phyloP scores from a whole-genome alignment of 1,284 basidiomycete genomes.

The Vanrija sp. region DNA sequence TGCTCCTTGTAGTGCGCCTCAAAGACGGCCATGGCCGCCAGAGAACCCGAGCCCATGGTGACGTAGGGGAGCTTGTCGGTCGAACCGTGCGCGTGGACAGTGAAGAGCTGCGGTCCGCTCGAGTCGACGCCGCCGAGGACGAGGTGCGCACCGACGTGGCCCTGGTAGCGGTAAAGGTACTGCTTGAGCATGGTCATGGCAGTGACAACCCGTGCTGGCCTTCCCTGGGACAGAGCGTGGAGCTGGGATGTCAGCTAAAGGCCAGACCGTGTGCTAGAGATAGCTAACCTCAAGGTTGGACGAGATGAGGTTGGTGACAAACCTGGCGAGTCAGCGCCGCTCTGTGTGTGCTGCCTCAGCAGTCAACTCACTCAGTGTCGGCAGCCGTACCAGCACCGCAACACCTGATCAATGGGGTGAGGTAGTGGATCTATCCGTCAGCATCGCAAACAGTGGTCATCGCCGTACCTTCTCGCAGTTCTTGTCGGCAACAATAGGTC shows the following conservation, averaged over 20 bases:
- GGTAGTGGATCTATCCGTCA: slow-evolving; percentile 80
- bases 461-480: slow-evolving; percentile 91
- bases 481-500: slow-evolving; percentile 96
- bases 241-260: slow-evolving; percentile 50
- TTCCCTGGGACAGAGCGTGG: slow-evolving; percentile 75
- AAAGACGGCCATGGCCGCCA: slow-evolving; percentile 98
- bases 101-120: slow-evolving; percentile 92
- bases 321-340: slow-evolving; percentile 45
- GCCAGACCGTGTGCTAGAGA: not conserved
- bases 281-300: slow-evolving; percentile 71
- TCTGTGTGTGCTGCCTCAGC: too few species aligned
- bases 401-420: slow-evolving; percentile 90
- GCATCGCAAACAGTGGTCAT: slow-evolving; percentile 5
- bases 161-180: slow-evolving; percentile 80
- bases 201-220: slow-evolving; percentile 85
- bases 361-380: slow-evolving; percentile 67
- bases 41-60: slow-evolving; percentile 94
- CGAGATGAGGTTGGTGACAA: slow-evolving; percentile 86
- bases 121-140: slow-evolving; percentile 95
- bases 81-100: slow-evolving; percentile 92
- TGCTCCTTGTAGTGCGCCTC: slow-evolving; percentile 80
- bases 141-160: slow-evolving; percentile 89
- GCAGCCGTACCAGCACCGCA: slow-evolving; percentile 98
- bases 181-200: slow-evolving; percentile 99
- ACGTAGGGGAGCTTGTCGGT: slow-evolving; percentile 99